A percentile compares a stretch with the other conserved stretches of the same genome.
phyloP scores from a whole-genome alignment of 73 alveolate genomes.

The Paramecium biaurelia region DNA sequence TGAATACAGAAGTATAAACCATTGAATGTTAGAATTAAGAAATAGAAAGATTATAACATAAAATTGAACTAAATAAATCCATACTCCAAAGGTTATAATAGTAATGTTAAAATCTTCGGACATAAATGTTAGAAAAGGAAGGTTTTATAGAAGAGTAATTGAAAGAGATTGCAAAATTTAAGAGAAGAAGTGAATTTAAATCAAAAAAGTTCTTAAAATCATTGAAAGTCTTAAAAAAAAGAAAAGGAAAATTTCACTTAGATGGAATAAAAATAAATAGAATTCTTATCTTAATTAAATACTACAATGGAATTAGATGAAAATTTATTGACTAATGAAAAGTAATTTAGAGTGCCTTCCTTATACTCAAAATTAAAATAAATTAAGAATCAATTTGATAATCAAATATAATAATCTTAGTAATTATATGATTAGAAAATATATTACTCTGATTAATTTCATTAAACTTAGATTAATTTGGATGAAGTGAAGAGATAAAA shows the following conservation, averaged over 20 bases:
- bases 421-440: background rate
- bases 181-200: background rate
- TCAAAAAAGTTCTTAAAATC: background rate
- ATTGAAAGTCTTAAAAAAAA: background rate
- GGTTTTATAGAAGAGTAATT: background rate
- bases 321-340: background rate
- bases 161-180: background rate
- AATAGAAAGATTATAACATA: background rate
- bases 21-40: background rate
- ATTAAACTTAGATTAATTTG: background rate
- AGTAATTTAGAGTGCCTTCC: background rate
- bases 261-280: background rate
- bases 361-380: background rate
- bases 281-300: background rate
- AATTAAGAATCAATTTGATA: background rate
- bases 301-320: background rate
- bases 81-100: background rate
- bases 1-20: constrained; percentile 10
- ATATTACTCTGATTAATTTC: background rate
- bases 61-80: background rate
- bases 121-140: background rate
- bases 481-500: background rate
- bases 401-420: background rate
- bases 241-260: background rate
- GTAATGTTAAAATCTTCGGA: background rate